phyloP scores from a whole-genome alignment of 768 basidiomycete species.

The Candolleomyces eurysporus region DNA sequence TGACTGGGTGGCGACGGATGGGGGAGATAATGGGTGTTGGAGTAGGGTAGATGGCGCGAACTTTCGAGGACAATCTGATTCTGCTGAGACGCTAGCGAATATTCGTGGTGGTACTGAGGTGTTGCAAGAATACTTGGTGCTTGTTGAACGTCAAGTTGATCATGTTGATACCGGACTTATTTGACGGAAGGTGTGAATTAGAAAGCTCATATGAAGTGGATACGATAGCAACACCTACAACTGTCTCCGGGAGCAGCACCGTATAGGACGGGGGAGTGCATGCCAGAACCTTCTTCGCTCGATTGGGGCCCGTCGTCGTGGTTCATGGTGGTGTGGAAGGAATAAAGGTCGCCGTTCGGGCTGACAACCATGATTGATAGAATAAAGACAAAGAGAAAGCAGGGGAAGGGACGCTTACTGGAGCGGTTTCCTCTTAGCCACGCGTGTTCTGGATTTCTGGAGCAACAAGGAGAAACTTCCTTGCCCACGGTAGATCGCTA shows the following conservation, averaged over 20 bases:
- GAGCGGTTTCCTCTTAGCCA: slow-evolving; percentile 24
- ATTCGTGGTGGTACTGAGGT: slow-evolving; percentile 28
- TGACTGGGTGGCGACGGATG: slow-evolving; percentile 42
- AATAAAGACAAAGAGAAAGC: slow-evolving; percentile 21
- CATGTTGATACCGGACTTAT: slow-evolving; percentile 68
- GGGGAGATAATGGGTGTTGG: slow-evolving; percentile 37
- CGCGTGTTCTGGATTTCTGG: slow-evolving; percentile 37
- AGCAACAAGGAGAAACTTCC: slow-evolving; percentile 36
- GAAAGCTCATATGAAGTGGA: slow-evolving; percentile 39
- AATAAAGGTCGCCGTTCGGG: slow-evolving; percentile 50
- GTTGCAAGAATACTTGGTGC: neutral
- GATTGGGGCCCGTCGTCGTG: slow-evolving; percentile 68
- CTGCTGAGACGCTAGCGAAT: slow-evolving; percentile 39
- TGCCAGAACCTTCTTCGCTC: slow-evolving; percentile 73
- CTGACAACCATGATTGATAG: slow-evolving; percentile 53
- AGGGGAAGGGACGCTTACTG: slow-evolving; percentile 13
- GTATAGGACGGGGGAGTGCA: slow-evolving; percentile 70
- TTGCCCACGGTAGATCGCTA: slow-evolving; percentile 41
- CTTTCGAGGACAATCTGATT: slow-evolving; percentile 49
- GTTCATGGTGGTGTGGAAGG: slow-evolving; percentile 49
- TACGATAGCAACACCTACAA: slow-evolving; percentile 53
- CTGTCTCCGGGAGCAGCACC: slow-evolving; percentile 48
- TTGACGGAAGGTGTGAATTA: slow-evolving; percentile 41
- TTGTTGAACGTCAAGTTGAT: slow-evolving; percentile 46
- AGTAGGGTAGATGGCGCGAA: slow-evolving; percentile 41